Evolutionary conservation across 2,329 filamentous ascomycete species (phyloP), one percentile per base, ranked within the genome.

Genomic region (Aspergillus aculeatus): DNA sequence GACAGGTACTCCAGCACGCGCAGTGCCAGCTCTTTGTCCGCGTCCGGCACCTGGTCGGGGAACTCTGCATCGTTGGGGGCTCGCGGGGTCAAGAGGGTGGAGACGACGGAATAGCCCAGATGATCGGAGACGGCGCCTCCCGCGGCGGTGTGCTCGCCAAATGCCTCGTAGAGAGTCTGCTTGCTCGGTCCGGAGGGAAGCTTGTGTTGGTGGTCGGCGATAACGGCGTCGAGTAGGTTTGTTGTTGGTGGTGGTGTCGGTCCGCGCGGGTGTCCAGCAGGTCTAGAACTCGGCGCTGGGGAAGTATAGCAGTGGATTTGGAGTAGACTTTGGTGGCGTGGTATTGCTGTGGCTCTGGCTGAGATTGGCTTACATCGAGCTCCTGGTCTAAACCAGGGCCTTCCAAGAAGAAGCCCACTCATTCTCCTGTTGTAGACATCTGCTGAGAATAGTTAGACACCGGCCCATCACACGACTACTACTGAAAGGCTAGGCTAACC

Each of bases 1-100:
- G 74, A 69, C 65, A 82, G 77, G 31, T 72, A 67, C 53, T 80
- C 74, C 29, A 83, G 62, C 50, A 82, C 71, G 41, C 71, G 66
- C 24, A 79, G 63, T 23, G 78, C 80, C 19, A 73, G 64, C 60
- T 75, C 70, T 56, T 74, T 66, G 62, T 74, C 69, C 47, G 63
- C 44, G 31, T 69, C 62, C 16, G 68, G 61, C 10, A 71, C 53
- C 35, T 60, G 65, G 41, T 59, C 57, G 2, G 62, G 56, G 26
- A 64, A 51, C 11, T 58, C 21, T 5, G 55, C 51, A 21, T 51
- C 49, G 5, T 63, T 53, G 11, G 63, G 60, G 31, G 57, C 50
- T 23, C 63, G 64, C 16, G 66, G 68, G 2, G 67, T 56, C 49
- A 82, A 66, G 35, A 82, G 61, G 10, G 73, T 69, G 23, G 71